Evolutionary conservation across 1,284 basidiomycete genomes (phyloP), one percentile per base, ranked within the genome.

Genomic region (Tausonia pullulans): DNA sequence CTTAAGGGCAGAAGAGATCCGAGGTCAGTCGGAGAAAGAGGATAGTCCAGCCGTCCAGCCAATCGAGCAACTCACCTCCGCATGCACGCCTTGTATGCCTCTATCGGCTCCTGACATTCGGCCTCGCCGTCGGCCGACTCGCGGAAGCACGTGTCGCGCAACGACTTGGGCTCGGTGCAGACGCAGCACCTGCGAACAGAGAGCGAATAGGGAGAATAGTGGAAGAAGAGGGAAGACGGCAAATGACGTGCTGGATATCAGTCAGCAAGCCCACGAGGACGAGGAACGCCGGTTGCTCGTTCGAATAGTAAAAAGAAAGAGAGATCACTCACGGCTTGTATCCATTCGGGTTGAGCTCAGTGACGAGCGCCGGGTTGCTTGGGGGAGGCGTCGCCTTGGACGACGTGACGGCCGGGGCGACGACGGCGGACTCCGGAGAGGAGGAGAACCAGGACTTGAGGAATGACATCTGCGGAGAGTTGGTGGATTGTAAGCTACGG

Each of bases 141-240:
- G 69, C 98, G 79, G 81, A 96, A 97, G 78, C 95, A 98, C 70
- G 93, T 87, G 77, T 98, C 95, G 48, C 95, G 82, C 41, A 82
- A 82, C 6, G 86, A 83, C 77, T 98, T 98, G 0, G 93, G 96
- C 71, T 93, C 83, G 11, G 93, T 92, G 76, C 94, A 98, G 56
- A 94, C 94, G 72, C 94, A 98, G 73, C 94, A 98, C 61, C 79
- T 76, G 68, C 7, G 54, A 39, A 52, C 16, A 8, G 8, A 13
- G 56, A 11, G 49, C 62, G n/a, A 16, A 16, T 10, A 61, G n/a
- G 55, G 46, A 49, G 13, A 3, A 46, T 13, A 4, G 46, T 14
- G 58, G 16, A n/a, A 58, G 52, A 45, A 48, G 46, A 16, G 39
- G 16, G 10, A 55, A 27, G 53, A 9, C 8, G 27, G 27, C 7